Percentiles rank a stretch among this genome's conserved stretches.
These are phyloP conservation scores for Tolypocladium tropicale DNA, from an alignment of 2,329 filamentous ascomycete genomes.

Conservation along the genomic window DNA sequence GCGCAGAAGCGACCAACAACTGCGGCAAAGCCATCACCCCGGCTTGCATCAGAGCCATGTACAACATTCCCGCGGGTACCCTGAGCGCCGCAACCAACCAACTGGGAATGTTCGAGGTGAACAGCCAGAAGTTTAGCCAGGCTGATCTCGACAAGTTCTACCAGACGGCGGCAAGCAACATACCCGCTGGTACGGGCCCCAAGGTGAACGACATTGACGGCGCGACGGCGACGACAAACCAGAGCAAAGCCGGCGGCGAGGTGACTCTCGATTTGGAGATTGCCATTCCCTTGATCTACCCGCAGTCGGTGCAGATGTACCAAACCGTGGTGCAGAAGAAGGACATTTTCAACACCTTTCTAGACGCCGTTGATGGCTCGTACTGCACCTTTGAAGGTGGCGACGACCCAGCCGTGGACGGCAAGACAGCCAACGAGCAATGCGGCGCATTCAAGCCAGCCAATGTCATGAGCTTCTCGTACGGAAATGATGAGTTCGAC, in stretches of 20 bases:
- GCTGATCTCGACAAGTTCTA: not conserved
- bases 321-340: no score
- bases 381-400: conserved; percentile 43
- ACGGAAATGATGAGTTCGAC: conserved; percentile 15
- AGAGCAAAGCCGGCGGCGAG: not conserved
- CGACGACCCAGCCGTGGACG: conserved; percentile 27
- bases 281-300: conserved; percentile 30
- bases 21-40: not conserved
- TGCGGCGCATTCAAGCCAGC: conserved; percentile 18
- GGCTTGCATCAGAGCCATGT: not conserved
- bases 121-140: not conserved
- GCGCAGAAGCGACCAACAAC: no score
- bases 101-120: not conserved
- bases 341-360: conserved; percentile 29
- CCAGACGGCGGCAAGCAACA: not conserved
- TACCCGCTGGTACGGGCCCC: not conserved
- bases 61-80: not conserved
- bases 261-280: not conserved
- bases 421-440: not conserved
- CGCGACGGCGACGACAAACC: not conserved
- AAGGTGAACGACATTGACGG: not conserved
- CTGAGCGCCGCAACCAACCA: not conserved
- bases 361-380: conserved; percentile 40
- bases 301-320: conserved; percentile 35
- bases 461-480: conserved; percentile 30